These are phyloP conservation scores for Tricholoma terreum DNA, from an alignment of 768 basidiomycete species.

Conservation along the genomic window DNA sequence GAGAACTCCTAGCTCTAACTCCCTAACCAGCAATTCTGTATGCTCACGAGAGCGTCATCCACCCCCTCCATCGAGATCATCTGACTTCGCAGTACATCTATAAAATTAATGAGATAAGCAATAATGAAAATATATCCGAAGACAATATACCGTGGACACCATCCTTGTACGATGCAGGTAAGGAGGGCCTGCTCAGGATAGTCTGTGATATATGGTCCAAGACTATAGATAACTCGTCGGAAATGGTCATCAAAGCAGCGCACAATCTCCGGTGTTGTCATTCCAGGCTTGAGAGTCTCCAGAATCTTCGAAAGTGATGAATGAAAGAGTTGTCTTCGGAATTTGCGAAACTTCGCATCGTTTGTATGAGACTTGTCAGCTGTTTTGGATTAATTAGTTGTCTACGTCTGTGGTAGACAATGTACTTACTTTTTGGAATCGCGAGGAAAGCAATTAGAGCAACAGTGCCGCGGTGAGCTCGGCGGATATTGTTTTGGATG, in stretches of 20 bases:
- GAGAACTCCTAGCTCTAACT: neutral
- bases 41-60: no score
- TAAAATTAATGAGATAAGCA: neutral
- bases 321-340: constrained; percentile 20
- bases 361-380: neutral
- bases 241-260: no score
- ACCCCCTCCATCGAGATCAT: neutral
- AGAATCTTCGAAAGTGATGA: neutral
- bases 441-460: neutral
- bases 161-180: constrained; percentile 28
- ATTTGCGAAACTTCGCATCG: constrained; percentile 4
- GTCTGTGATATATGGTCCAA: no score
- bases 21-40: neutral
- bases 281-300: no score
- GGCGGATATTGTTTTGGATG: neutral
- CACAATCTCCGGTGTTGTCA: no score
- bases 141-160: neutral
- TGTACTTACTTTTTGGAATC: no score
- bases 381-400: neutral
- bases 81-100: neutral
- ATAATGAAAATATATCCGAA: neutral
- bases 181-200: no score
- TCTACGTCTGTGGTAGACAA: no score
- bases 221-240: no score
- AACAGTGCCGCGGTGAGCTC: neutral